phyloP scores from a whole-genome alignment of 345 rosid species.

The Microthlaspi erraticum region DNA sequence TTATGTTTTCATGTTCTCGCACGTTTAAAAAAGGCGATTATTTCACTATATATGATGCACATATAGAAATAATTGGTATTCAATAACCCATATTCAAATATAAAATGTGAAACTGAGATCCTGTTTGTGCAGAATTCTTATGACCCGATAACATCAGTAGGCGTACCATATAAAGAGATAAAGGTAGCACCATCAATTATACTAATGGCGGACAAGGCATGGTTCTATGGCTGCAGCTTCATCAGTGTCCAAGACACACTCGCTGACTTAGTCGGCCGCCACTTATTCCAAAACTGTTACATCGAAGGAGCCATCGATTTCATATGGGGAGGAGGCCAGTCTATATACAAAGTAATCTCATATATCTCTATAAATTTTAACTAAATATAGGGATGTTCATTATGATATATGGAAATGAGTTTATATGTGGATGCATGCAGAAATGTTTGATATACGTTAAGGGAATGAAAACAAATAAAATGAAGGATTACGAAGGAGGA shows the following conservation, averaged over 20 bases:
- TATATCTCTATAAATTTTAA: not conserved
- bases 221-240: conserved; percentile 50
- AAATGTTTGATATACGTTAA: conserved; percentile 29
- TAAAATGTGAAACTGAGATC: not conserved
- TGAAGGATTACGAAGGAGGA: not conserved
- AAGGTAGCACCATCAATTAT: conserved; percentile 50
- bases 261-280: conserved; percentile 47
- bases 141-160: not conserved
- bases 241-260: conserved; percentile 52
- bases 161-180: not conserved
- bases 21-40: no score
- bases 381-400: not conserved
- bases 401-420: not conserved
- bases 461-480: conserved; percentile 3
- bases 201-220: conserved; percentile 44
- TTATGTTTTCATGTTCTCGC: no score
- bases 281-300: conserved; percentile 50
- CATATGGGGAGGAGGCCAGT: conserved; percentile 58
- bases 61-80: not conserved
- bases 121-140: conserved; percentile 47
- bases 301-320: conserved; percentile 58
- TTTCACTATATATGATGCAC: no score
- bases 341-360: conserved; percentile 49
- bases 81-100: no score
- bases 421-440: conserved; percentile 26